Conservation (phyloP, 2,329 filamentous ascomycete genomes). For the Scedosporium aurantiacum region DNA sequence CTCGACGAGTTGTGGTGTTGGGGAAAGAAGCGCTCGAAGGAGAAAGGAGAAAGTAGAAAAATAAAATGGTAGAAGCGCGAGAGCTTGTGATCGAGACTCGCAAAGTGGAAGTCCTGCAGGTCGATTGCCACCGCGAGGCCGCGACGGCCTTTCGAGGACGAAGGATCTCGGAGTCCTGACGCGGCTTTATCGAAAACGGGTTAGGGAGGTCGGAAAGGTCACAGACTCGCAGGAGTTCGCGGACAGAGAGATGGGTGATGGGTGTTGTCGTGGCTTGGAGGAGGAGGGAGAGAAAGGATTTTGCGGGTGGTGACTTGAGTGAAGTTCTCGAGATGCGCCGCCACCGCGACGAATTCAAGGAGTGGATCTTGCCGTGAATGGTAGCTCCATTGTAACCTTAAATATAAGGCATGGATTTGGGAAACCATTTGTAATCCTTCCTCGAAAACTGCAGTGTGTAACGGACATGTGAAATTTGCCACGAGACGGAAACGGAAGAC, state of each 20-base stretch:
- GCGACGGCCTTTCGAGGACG: background rate
- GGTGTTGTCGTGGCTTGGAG: background rate
- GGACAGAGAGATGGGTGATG: background rate
- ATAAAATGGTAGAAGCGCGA: background rate
- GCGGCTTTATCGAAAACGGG: background rate
- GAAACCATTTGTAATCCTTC: too few species aligned
- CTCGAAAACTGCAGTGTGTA: too few species aligned
- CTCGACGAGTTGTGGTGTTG: background rate
- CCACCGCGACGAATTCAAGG: background rate
- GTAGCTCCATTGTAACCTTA: background rate
- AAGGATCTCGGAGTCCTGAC: background rate
- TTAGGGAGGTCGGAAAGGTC: background rate
- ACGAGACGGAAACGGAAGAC: too few species aligned
- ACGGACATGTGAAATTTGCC: too few species aligned
- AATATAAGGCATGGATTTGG: too few species aligned
- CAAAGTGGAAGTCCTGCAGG: background rate
- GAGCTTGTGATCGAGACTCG: background rate
- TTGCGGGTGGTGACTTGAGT: background rate
- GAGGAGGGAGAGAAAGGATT: background rate
- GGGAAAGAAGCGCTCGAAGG: background rate
- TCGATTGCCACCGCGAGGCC: conserved; percentile 4
- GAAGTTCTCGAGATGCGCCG: background rate
- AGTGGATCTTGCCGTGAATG: background rate
- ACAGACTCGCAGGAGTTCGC: background rate
- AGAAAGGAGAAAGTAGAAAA: background rate